Evolutionary conservation across 495 filamentous ascomycete genomes (phyloP).

Genomic region (Aspergillus ostianus): DNA sequence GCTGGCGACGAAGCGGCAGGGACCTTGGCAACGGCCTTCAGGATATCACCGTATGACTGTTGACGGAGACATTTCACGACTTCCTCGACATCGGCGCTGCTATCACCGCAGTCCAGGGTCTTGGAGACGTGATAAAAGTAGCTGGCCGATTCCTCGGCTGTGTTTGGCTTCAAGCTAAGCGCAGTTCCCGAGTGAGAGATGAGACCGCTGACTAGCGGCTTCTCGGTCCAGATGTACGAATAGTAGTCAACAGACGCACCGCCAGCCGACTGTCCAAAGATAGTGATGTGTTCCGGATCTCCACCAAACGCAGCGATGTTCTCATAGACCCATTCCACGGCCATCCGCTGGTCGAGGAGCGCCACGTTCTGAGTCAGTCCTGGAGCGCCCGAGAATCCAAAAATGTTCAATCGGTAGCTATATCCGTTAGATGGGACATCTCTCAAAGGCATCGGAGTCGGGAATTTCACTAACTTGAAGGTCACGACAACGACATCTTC

Average conservation of each 20-base stretch:
- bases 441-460: neutral
- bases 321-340: constrained; percentile 56
- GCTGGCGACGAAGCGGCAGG: constrained; percentile 20
- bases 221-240: constrained; percentile 42
- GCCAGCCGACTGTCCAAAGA: constrained; percentile 55
- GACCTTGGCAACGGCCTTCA: constrained; percentile 24
- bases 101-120: constrained; percentile 36
- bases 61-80: constrained; percentile 32
- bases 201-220: constrained; percentile 42
- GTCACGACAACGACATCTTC: constrained; percentile 47
- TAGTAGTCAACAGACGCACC: constrained; percentile 50
- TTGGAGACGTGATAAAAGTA: constrained; percentile 41
- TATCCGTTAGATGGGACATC: neutral
- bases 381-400: constrained; percentile 50
- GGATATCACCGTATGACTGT: neutral
- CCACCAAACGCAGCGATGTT: constrained; percentile 59
- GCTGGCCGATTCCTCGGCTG: constrained; percentile 17
- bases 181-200: constrained; percentile 57
- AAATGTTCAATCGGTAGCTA: constrained; percentile 48
- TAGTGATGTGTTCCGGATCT: constrained; percentile 50
- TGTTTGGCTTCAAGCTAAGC: constrained; percentile 41
- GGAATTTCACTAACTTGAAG: constrained; percentile 26
- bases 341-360: constrained; percentile 45
- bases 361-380: constrained; percentile 35
- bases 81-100: constrained; percentile 16